Percentiles rank a stretch among this genome's conserved stretches.
Conservation (phyloP, 2,329 filamentous ascomycete species). For the Keithomyces neogunnii region DNA sequence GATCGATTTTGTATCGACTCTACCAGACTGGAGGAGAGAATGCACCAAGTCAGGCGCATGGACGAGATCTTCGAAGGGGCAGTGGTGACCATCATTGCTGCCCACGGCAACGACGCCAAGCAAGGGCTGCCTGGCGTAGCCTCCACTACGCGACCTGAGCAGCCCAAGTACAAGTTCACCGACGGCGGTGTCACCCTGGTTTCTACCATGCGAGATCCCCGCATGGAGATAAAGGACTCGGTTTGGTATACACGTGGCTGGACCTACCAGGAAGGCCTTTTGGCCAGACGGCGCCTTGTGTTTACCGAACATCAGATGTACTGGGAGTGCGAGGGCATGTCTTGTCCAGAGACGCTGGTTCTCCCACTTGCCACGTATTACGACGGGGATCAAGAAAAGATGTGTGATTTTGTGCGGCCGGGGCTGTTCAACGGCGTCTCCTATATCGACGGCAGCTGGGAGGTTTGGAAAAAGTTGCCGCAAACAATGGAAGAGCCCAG, state of each 20-base stretch:
- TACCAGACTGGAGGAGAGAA: slow-evolving; percentile 14
- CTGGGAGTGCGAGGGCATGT: slow-evolving; percentile 30
- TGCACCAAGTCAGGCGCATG: slow-evolving; percentile 26
- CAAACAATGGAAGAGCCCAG: slow-evolving; percentile 20
- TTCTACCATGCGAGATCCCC: slow-evolving; percentile 21
- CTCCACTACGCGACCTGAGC: slow-evolving; percentile 15
- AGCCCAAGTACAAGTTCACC: slow-evolving; percentile 24
- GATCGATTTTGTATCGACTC: slow-evolving; percentile 27
- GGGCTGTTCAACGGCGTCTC: slow-evolving; percentile 26
- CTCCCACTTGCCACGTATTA: slow-evolving; percentile 24
- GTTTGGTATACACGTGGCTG: slow-evolving; percentile 28
- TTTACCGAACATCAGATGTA: slow-evolving; percentile 32
- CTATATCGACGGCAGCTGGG: slow-evolving; percentile 26
- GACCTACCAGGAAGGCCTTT: slow-evolving; percentile 31
- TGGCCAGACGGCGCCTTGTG: slow-evolving; percentile 26
- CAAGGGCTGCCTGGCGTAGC: slow-evolving; percentile 27
- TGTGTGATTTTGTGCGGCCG: slow-evolving; percentile 26
- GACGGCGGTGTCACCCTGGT: slow-evolving; percentile 24
- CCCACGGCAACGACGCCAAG: slow-evolving; percentile 22
- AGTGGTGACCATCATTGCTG: slow-evolving; percentile 29
- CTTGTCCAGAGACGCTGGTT: slow-evolving; percentile 25
- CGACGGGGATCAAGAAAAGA: slow-evolving; percentile 22
- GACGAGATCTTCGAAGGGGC: slow-evolving; percentile 27
- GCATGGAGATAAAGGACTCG: slow-evolving; percentile 20
- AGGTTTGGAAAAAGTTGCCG: slow-evolving; percentile 24